Conservation (phyloP, 805 yeast genomes). For the Metschnikowia aberdeeniae region DNA sequence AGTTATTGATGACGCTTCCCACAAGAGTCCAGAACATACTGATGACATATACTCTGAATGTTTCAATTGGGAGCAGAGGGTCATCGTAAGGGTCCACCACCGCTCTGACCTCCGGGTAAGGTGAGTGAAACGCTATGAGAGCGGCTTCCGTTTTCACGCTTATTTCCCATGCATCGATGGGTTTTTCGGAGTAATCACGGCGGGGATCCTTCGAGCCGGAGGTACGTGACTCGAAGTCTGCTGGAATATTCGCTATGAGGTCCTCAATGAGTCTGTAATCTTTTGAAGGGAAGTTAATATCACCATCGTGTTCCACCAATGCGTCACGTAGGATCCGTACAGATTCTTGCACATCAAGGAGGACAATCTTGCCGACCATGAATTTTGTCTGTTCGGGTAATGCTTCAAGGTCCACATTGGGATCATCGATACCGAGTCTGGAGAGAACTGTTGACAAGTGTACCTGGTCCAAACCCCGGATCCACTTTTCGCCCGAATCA, state of each 20-base stretch:
- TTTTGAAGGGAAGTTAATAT: conserved; percentile 30
- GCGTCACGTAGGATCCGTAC: conserved; percentile 31
- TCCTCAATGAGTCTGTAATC: conserved; percentile 26
- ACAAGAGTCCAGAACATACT: conserved; percentile 50
- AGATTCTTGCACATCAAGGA: conserved; percentile 22
- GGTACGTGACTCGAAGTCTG: conserved; percentile 14
- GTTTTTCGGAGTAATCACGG: background rate
- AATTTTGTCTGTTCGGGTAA: conserved; percentile 11
- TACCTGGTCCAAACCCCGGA: background rate
- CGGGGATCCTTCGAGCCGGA: background rate
- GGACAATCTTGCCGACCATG: conserved; percentile 30
- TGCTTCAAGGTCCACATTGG: conserved; percentile 1
- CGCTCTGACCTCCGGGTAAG: conserved; percentile 65
- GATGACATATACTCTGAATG: conserved; percentile 52
- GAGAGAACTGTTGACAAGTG: conserved; percentile 10
- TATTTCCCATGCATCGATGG: conserved; percentile 22
- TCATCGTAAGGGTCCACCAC: conserved; percentile 60
- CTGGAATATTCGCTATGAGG: conserved; percentile 18
- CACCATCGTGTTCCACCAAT: conserved; percentile 28
- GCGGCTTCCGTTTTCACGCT: conserved; percentile 42
- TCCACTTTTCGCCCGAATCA: background rate
- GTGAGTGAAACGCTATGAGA: conserved; percentile 43
- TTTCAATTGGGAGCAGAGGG: conserved; percentile 44
- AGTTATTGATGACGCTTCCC: conserved; percentile 53
- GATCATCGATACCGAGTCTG: conserved; percentile 10